Base-by-base conservation (phyloP, 2,329 filamentous ascomycete species). In the Fusarium incarnatum region DNA sequence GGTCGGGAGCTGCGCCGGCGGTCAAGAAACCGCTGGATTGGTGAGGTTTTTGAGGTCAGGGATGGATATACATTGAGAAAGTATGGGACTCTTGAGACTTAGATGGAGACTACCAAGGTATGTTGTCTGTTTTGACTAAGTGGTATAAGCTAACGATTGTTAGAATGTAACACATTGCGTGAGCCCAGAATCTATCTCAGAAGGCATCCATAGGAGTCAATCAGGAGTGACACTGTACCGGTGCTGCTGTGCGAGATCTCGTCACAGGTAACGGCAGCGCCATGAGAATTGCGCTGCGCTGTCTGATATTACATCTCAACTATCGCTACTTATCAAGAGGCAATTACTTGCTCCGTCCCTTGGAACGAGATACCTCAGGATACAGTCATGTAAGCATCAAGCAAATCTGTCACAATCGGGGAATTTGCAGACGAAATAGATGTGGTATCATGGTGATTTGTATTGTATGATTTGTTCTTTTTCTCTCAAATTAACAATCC, bases 21-120 rank as follows among this genome's bases (percentile, higher is more conserved):
- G 64, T 74, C 10, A 79, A 74, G 67, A 79, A 79, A 59, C 76
- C 77, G 5, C 48, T 83, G 48, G 81, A 83, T 56, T 83, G 81
- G 81, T 83, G 75, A 81, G 50, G 55, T 32, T 62, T 54, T 41
- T 27, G 5, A 20, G n/a, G 16, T 4, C 18, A 20, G 13, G 48
- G 22, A 34, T 22, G 49, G 12, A 20, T 6, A 53, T 6, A 23
- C 12, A 15, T n/a, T 3, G 10, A 8, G 13, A 6, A 10, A 32
- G 22, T 16, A 30, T 25, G 41, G 11, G 13, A 28, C 15, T 8
- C 7, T 16, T 28, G 23, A 18, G 32, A 28, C 15, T 12, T 12
- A 20, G 3, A 23, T n/a, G 30, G 16, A 13, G 20, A n/a, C 45
- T 23, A 22, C 28, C 41, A 42, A 67, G 63, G 64, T 63, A 58